phyloP scores from a whole-genome alignment of 225 moss, liverwort and hornwort species.

The Pseudisothecium myosuroides region DNA sequence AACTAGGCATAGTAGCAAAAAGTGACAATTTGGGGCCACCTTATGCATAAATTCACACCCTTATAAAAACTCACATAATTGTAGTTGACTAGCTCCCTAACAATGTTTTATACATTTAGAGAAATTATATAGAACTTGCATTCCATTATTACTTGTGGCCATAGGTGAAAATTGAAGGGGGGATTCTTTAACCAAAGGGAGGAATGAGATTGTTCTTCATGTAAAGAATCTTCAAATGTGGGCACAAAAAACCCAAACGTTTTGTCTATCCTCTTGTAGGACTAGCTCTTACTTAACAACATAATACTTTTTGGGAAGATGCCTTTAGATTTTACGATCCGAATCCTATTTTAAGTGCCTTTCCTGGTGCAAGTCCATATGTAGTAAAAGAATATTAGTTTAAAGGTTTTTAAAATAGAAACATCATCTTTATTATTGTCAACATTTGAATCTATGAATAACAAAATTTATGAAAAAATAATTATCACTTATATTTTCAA shows the following conservation, averaged over 20 bases:
- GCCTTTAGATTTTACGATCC: neutral
- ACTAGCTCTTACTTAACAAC: slow-evolving; percentile 32
- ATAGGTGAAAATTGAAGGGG: neutral
- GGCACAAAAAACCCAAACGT: too few species aligned
- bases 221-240: too few species aligned
- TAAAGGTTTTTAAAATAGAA: neutral
- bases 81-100: neutral
- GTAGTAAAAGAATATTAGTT: too few species aligned
- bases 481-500: neutral
- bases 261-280: slow-evolving; percentile 46
- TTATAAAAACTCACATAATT: neutral
- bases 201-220: too few species aligned
- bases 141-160: too few species aligned
- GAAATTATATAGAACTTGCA: neutral
- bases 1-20: neutral
- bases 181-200: neutral
- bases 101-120: too few species aligned
- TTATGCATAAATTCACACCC: neutral
- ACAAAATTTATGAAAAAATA: neutral
- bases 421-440: neutral
- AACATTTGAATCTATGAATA: neutral
- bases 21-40: rapidly evolving
- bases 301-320: neutral
- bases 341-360: neutral
- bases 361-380: too few species aligned